Conservation (phyloP, 164 flowering plant species). For the Macadamia tetraphylla region DNA sequence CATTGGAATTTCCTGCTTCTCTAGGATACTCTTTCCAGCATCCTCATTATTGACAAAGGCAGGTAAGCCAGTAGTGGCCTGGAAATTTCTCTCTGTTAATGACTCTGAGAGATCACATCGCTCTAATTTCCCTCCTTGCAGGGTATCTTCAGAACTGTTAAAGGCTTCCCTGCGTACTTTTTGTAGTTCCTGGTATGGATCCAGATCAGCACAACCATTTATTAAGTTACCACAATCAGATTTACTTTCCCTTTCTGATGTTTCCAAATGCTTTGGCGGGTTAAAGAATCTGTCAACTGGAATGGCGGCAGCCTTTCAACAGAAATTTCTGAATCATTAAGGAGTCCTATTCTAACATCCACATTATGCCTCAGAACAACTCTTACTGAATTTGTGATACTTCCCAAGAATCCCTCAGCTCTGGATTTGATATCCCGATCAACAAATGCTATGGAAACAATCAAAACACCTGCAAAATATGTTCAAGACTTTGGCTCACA, state of each 20-base stretch:
- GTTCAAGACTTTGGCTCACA: not conserved
- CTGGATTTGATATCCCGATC: constrained; percentile 60
- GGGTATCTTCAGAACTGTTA: constrained; percentile 23
- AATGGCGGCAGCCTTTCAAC: constrained; percentile 11
- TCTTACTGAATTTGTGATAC: constrained; percentile 88
- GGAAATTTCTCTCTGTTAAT: constrained; percentile 14
- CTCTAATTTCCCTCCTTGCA: constrained; percentile 21
- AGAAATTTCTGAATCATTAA: constrained; percentile 35
- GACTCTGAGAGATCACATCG: constrained; percentile 15
- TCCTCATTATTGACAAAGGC: constrained; percentile 21
- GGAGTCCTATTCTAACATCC: constrained; percentile 60
- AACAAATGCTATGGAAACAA: constrained; percentile 65
- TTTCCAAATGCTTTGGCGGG: constrained; percentile 18
- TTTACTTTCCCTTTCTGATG: constrained; percentile 20
- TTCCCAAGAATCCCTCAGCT: constrained; percentile 85
- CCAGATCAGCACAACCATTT: constrained; percentile 16
- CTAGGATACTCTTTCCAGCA: constrained; percentile 13
- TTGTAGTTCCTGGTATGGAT: constrained; percentile 16
- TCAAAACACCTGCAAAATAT: constrained; percentile 57
- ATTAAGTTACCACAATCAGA: constrained; percentile 3
- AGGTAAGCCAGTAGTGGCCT: constrained; percentile 20
- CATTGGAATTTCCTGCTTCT: constrained; percentile 32
- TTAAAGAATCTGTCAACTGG: constrained; percentile 19
- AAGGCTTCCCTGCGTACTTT: constrained; percentile 24
- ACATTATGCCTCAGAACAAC: constrained; percentile 64